phyloP scores from a whole-genome alignment of 805 yeast species.

The Hanseniaspora thailandica region DNA sequence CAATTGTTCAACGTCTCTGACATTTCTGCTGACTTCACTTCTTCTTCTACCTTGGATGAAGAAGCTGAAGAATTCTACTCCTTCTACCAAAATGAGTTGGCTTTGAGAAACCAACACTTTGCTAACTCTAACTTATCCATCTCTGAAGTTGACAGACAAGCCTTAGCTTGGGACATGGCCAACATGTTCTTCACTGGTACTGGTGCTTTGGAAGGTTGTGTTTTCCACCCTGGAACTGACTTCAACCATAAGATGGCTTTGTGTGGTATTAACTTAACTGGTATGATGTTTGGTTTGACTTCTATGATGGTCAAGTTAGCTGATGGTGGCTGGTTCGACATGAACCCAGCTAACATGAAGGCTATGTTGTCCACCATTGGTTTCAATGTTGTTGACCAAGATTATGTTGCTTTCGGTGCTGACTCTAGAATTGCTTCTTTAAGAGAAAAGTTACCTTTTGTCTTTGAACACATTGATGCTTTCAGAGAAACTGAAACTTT shows the following conservation, averaged over 20 bases:
- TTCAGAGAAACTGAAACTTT: slow-evolving; percentile 4
- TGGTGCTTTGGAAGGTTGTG: slow-evolving; percentile 4
- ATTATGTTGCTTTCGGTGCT: neutral
- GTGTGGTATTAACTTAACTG: slow-evolving; percentile 10
- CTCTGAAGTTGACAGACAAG: neutral
- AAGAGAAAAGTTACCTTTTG: neutral
- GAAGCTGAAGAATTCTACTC: neutral
- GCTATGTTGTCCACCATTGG: neutral
- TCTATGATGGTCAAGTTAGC: neutral
- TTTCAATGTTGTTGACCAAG: neutral
- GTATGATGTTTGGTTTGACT: slow-evolving; percentile 5
- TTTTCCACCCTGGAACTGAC: neutral
- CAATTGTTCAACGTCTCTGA: neutral
- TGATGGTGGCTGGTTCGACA: neutral
- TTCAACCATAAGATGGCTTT: neutral
- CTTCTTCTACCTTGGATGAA: neutral
- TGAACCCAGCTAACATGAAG: neutral
- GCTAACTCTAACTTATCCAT: neutral
- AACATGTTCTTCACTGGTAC: slow-evolving; percentile 11
- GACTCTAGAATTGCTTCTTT: neutral
- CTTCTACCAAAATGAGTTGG: neutral
- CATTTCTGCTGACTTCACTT: neutral
- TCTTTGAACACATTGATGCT: slow-evolving; percentile 4
- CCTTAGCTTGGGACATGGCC: slow-evolving; percentile 6
- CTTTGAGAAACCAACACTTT: neutral